Evolutionary conservation across 2,329 filamentous ascomycete species (phyloP).

Genomic region (Talaromyces sp.): DNA sequence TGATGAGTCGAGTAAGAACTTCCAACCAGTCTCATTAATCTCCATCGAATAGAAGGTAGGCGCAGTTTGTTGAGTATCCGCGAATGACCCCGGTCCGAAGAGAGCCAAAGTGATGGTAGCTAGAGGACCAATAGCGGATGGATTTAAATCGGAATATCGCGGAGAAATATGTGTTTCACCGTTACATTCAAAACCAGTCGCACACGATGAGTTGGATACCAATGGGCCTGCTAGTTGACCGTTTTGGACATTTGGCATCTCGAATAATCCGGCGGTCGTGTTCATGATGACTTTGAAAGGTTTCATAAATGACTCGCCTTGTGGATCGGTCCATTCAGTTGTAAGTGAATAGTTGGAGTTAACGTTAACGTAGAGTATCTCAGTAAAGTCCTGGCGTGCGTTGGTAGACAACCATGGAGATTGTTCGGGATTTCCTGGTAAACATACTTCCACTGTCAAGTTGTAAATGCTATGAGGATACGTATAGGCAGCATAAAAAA

Average conservation of each 20-base stretch:
- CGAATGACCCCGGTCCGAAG: conserved; percentile 16
- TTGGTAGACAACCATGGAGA: conserved; percentile 29
- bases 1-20: neutral
- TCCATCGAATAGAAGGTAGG: fast-evolving
- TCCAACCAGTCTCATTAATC: neutral
- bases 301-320: neutral
- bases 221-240: conserved; percentile 20
- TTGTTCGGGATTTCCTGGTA: conserved; percentile 24
- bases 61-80: conserved; percentile 3
- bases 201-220: neutral
- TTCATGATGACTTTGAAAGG: conserved; percentile 26
- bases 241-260: conserved; percentile 32
- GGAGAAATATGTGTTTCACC: neutral
- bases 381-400: conserved; percentile 30
- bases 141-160: neutral
- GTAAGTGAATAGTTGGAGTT: neutral
- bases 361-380: conserved; percentile 30
- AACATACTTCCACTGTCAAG: conserved; percentile 25
- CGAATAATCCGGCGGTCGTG: conserved; percentile 34
- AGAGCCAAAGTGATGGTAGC: conserved; percentile 17
- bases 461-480: neutral
- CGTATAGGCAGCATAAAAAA: conserved; percentile 25
- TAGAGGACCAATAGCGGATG: conserved; percentile 15
- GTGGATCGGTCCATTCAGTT: neutral
- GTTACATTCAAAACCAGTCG: neutral